Base-by-base conservation (phyloP, 2,329 filamentous ascomycete species). In the Epichloe typhina region DNA sequence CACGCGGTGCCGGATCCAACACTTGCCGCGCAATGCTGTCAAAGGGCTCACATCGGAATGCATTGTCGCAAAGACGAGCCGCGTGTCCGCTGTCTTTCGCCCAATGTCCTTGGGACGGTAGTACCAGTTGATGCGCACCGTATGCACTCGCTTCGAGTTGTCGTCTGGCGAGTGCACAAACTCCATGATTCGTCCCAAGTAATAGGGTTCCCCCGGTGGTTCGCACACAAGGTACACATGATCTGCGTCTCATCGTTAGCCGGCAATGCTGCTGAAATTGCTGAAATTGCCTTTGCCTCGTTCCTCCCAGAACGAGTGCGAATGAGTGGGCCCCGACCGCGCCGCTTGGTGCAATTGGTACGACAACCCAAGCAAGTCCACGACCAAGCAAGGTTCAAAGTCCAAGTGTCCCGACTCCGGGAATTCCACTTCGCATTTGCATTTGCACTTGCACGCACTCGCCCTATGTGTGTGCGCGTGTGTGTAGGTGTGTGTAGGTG, bases 181-280 rank as follows among this genome's bases (percentile, higher is more conserved):
- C 67, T 98, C 91, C 93, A 98, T 98, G 66, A 98, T 93, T 59
- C 93, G 87, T 56, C 87, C 93, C 57, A 98, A 74, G 67, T 98
- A 98, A 71, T 98, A 98, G 50, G 93, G 93, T 70, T 98, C 93
- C 49, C 93, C 93, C 15, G 93, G 93, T 47, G 93, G 93, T 69
- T 98, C 93, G 70, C 90, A 97, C 56, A 98, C 86, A 55, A 97
- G 80, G 73, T 97, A 98, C 58, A 95, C 88, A 72, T 97, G 76
- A 69, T 81, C 78, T 82, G 66, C 60, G 55, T 60, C 55, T 31
- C 36, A 12, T 44, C 23, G 49, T 54, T 51, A 53, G 52, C 46
- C 46, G 49, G 49, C 43, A 38, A 38, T 50, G 51, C 41, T 53
- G 48, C 44, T 50, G 44, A 8, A 26, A 26, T 26, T 26, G 26